Conservation (phyloP, 1,139 yeast species). For the Lodderomyces jiufengensis region DNA sequence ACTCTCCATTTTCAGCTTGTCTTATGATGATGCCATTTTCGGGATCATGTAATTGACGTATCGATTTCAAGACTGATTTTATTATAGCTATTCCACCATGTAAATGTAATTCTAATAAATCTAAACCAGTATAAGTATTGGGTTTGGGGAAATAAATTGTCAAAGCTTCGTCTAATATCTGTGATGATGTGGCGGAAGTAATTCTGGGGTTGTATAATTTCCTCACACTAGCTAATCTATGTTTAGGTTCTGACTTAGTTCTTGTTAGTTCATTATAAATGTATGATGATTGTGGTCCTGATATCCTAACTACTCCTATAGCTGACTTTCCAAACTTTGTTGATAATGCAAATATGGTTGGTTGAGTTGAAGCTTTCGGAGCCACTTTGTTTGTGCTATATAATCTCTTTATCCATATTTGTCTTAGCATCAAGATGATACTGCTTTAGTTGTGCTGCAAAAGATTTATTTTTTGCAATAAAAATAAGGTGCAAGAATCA, state of each 20-base stretch:
- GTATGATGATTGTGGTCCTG: conserved; percentile 62
- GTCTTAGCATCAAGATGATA: conserved; percentile 1
- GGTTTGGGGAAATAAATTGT: conserved; percentile 70
- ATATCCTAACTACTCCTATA: conserved; percentile 77
- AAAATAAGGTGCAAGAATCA: background rate
- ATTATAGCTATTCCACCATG: conserved; percentile 95
- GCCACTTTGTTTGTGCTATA: background rate
- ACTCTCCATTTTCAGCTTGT: conserved; percentile 92
- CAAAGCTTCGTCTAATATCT: conserved; percentile 72
- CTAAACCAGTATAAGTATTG: conserved; percentile 91
- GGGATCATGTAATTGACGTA: conserved; percentile 49
- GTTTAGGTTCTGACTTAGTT: conserved; percentile 34
- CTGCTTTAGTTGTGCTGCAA: too few relatives aligned
- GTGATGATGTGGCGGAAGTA: conserved; percentile 13
- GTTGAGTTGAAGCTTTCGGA: conserved; percentile 16
- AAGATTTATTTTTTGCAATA: too few relatives aligned
- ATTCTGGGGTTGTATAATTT: conserved; percentile 42
- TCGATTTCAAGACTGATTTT: conserved; percentile 61
- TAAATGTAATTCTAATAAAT: conserved; percentile 75
- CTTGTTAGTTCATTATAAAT: conserved; percentile 49
- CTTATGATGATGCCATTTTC: conserved; percentile 46
- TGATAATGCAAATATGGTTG: conserved; percentile 88
- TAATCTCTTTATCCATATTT: background rate
- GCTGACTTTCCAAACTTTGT: conserved; percentile 83
- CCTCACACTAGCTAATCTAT: conserved; percentile 56